phyloP scores from a whole-genome alignment of 2,329 filamentous ascomycete species.

The Sarocladiaceae sp. region DNA sequence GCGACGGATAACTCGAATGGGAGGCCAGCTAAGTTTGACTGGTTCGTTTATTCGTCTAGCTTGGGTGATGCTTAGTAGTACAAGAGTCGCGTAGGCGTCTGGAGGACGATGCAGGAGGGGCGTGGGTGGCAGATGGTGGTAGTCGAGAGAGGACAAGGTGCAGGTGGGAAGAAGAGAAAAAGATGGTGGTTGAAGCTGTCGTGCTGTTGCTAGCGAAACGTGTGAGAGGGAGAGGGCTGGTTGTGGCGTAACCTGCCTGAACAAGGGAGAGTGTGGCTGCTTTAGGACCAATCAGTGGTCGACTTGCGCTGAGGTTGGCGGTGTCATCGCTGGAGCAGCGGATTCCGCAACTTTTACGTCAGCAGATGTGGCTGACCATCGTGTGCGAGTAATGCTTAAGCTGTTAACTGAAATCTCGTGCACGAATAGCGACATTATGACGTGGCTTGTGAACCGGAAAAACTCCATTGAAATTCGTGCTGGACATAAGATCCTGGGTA shows the following conservation, averaged over 20 bases:
- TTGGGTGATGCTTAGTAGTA: neutral
- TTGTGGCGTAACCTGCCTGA: too few relatives aligned
- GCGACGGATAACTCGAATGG: too few relatives aligned
- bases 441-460: too few relatives aligned
- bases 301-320: neutral
- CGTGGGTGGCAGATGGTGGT: neutral
- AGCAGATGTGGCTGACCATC: neutral
- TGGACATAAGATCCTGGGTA: too few relatives aligned
- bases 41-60: neutral
- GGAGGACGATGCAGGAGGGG: neutral
- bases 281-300: too few relatives aligned
- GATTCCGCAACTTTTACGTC: too few relatives aligned
- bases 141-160: neutral
- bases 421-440: too few relatives aligned
- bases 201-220: slow-evolving; percentile 8
- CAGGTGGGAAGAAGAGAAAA: slow-evolving; percentile 9
- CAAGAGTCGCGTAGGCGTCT: slow-evolving; percentile 2
- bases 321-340: too few relatives aligned
- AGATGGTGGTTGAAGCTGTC: slow-evolving; percentile 8
- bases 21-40: too few relatives aligned
- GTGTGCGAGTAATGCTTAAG: too few relatives aligned
- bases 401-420: too few relatives aligned
- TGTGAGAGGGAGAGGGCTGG: slow-evolving; percentile 1
- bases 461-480: too few relatives aligned
- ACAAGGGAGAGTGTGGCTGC: neutral